Base-by-base conservation (phyloP, 768 basidiomycete species). In the Mrakia blollopis region DNA sequence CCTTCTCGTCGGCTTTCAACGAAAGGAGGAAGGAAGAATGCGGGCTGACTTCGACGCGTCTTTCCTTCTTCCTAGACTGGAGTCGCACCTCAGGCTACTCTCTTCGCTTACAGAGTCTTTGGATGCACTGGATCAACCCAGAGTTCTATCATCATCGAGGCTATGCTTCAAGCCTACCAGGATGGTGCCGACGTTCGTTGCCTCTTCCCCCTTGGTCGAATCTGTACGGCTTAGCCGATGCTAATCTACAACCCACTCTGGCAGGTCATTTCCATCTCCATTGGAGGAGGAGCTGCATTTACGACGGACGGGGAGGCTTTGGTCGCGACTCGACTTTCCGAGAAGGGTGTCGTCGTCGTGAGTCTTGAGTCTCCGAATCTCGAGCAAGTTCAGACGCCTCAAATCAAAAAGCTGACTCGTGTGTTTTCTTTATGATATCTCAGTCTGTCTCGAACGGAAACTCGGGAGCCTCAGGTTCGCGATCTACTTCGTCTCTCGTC, bases 231-330 rank as follows among this genome's bases (percentile, higher is more conserved):
- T n/a, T n/a, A n/a, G n/a, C n/a, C n/a, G n/a, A n/a, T n/a, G n/a
- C n/a, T n/a, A n/a, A n/a, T n/a, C n/a, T n/a, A n/a, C n/a, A n/a
- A n/a, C n/a, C n/a, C 39, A 6, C 11, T 41, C 11, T 11, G 5
- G 5, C 11, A 41, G 39, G 11, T 50, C 76, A 83, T 91, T 77
- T 89, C 88, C 6, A 82, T 91, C 80, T 90, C 89, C 28, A 82
- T 91, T 6, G 90, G 90, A 47, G 80, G 88, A 21, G 79, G 86
- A 4, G 86, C 87, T 78, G 90, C 89, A 6, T 92, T 90, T 89
- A 89, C 89, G 1, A 87, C 88, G 80, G 85, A 86, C 32, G 83
- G 87, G 11, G 83, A 84, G 67, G 80, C 87, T 16, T 89, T 90
- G 3, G 85, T 91, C 7, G 87, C 89, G 0, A 88, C 87, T 79